Conservation (phyloP, 805 yeast species). For the Candida sakaeoensis region DNA sequence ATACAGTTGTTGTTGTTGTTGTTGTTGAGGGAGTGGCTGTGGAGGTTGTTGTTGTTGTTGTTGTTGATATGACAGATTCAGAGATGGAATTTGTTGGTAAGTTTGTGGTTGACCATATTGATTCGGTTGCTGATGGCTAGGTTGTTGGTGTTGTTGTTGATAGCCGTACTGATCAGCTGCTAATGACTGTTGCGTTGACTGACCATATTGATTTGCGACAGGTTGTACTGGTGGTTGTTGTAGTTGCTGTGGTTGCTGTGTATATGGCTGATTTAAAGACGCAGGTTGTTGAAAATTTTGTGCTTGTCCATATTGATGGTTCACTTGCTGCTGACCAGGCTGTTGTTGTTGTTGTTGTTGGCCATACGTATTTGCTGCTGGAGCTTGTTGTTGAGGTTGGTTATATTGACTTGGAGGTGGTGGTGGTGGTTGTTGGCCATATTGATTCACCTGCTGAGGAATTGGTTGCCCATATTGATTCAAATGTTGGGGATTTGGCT, state of each 20-base stretch:
- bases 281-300: neutral
- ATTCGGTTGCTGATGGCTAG: conserved; percentile 2
- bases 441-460: conserved; percentile 9
- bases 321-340: neutral
- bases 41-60: no score
- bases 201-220: conserved; percentile 5
- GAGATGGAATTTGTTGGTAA: conserved; percentile 4
- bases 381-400: conserved; percentile 8
- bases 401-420: no score
- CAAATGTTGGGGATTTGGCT: neutral
- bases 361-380: conserved; percentile 3
- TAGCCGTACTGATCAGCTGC: conserved; percentile 3
- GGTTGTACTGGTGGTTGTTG: conserved; percentile 8
- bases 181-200: conserved; percentile 7
- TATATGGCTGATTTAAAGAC: conserved; percentile 2
- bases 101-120: neutral
- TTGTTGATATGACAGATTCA: no score
- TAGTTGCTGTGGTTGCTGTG: no score
- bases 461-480: conserved; percentile 5
- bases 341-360: conserved; percentile 6
- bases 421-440: conserved; percentile 6
- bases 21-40: conserved; percentile 5
- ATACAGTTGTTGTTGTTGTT: conserved; percentile 4
- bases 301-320: neutral
- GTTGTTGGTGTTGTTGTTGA: conserved; percentile 4